A percentile compares a stretch with the other conserved stretches of the same genome.
Evolutionary conservation across 2,329 filamentous ascomycete genomes (phyloP).

Genomic region (Cytospora paraplurivora): DNA sequence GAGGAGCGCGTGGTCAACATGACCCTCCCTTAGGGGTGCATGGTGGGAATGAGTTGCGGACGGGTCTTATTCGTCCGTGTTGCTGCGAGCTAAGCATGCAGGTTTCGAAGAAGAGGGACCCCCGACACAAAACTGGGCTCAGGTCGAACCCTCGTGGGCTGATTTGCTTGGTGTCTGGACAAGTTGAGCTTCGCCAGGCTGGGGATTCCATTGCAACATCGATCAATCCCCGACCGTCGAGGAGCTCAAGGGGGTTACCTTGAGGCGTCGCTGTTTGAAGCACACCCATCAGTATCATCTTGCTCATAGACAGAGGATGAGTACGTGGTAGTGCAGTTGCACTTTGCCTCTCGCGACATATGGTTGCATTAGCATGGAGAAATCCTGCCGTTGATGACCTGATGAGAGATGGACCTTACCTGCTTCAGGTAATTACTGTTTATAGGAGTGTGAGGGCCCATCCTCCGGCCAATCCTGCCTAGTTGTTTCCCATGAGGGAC

Average conservation of each 20-base stretch:
- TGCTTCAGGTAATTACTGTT: too few species aligned
- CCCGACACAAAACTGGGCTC: background rate
- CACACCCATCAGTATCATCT: background rate
- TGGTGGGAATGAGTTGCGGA: background rate
- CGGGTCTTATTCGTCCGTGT: slow-evolving; percentile 9
- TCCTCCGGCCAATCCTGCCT: too few species aligned
- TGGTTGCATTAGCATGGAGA: too few species aligned
- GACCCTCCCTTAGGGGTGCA: slow-evolving; percentile 5
- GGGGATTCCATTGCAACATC: too few species aligned
- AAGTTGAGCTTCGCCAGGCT: too few species aligned
- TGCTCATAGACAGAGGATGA: too few species aligned
- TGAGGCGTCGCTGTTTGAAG: background rate
- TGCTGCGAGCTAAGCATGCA: slow-evolving; percentile 16
- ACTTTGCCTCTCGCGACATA: too few species aligned
- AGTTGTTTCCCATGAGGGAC: too few species aligned
- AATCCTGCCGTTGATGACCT: too few species aligned
- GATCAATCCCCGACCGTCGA: background rate
- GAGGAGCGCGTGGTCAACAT: slow-evolving; percentile 7
- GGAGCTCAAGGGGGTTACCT: background rate
- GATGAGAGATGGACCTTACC: too few species aligned
- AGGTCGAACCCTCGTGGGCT: background rate
- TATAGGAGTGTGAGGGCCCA: too few species aligned
- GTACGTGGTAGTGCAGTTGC: too few species aligned
- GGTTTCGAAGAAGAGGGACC: slow-evolving; percentile 12
- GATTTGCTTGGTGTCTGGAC: slow-evolving; percentile 11